Evolutionary conservation across 306 rosid species (phyloP).

Genomic region (Vachellia collinsii): DNA sequence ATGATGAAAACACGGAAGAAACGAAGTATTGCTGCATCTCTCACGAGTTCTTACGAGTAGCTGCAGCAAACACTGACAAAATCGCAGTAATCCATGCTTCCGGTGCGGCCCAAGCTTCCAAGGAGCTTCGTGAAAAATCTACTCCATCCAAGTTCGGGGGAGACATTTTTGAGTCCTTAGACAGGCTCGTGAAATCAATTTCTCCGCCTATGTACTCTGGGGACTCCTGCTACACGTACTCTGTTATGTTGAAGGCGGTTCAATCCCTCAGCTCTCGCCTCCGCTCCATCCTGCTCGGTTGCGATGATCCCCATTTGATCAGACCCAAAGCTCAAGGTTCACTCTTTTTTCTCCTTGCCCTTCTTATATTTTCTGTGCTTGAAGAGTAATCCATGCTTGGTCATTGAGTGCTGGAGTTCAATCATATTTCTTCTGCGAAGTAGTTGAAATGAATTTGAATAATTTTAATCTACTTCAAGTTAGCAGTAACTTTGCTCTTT

Average conservation of each 20-base stretch:
- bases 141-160: constrained; percentile 10
- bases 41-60: constrained; percentile 61
- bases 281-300: constrained; percentile 51
- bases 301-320: constrained; percentile 51
- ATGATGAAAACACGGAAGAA: constrained; percentile 22
- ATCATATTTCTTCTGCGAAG: background rate
- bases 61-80: constrained; percentile 61
- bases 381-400: background rate
- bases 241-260: constrained; percentile 58
- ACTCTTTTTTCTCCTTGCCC: constrained; percentile 10
- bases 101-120: constrained; percentile 48
- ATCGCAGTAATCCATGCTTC: constrained; percentile 74
- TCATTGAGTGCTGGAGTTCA: background rate
- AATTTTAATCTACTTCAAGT: background rate
- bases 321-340: constrained; percentile 46
- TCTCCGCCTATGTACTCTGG: constrained; percentile 56
- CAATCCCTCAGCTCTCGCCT: constrained; percentile 68
- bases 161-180: constrained; percentile 37
- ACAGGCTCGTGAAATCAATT: constrained; percentile 35
- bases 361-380: background rate
- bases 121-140: constrained; percentile 29
- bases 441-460: background rate
- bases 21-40: constrained; percentile 61
- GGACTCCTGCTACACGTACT: constrained; percentile 70
- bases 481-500: background rate